Base-by-base conservation (phyloP, 2,329 filamentous ascomycete genomes). In the Davidsoniella eucalypti region DNA sequence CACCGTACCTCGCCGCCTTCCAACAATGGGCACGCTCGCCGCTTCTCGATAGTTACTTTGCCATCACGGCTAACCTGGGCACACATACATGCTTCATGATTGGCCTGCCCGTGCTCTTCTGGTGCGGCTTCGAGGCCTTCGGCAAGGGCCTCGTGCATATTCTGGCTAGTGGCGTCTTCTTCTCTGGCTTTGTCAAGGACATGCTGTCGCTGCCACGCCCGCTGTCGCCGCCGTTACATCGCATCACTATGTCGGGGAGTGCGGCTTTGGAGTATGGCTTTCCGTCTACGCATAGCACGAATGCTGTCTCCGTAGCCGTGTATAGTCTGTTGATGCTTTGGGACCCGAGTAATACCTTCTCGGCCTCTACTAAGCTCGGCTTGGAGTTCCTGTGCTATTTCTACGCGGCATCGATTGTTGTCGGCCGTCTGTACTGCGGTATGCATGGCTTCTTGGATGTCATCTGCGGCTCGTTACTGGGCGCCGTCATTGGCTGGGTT, bases 81-180 rank as follows among this genome's bases (percentile, higher is more conserved):
- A 98, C 92, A 0, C 92, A 98, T 66, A 98, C 92, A 0, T 96
- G 95, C 69, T 98, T 95, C 71, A 96, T 96, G 88, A 75, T 94
- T 57, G 83, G 87, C 52, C 69, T 98, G 60, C 92, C 92, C 5
- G 86, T 96, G 56, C 75, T 94, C 58, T 96, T 96, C 69, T 98
- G 92, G 92, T 94, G 87, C 60, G 90, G 90, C 49, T 84, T 88
- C 65, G 80, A 83, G 41, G 80, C 75, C 55, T 76, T 94, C 57
- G 92, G 87, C 50, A 83, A 92, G 69, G 88, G 82, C 44, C 70
- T 82, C 56, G 76, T 88, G 44, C 84, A 87, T 61, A 82, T 90
- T 54, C 72, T 90, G 52, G 85, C 84, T 18, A 70, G 75, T 12
- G 85, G 85, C 39, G 85, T 90, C 56, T 88, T 88, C 66, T 82